Percentiles rank a stretch among this genome's conserved stretches.
Conservation (phyloP, 495 filamentous ascomycete genomes). For the Penicillium tannophilum region DNA sequence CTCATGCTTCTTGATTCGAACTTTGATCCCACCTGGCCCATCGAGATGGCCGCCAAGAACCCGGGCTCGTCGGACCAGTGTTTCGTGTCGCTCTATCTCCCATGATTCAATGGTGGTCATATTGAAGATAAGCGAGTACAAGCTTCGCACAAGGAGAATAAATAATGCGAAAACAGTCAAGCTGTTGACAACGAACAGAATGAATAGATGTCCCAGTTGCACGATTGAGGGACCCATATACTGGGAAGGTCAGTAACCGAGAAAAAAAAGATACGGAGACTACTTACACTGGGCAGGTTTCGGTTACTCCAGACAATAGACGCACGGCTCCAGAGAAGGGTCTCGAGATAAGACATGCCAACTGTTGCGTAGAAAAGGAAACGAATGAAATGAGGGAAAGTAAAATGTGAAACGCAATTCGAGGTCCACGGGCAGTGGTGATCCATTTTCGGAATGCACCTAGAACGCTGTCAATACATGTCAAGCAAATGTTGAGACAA, state of each 20-base stretch:
- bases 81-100: constrained; percentile 87
- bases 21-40: constrained; percentile 58
- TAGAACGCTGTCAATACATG: constrained; percentile 29
- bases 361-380: constrained; percentile 79
- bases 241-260: constrained; percentile 32
- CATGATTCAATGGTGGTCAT: constrained; percentile 89
- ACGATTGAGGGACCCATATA: constrained; percentile 74
- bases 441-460: constrained; percentile 96
- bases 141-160: constrained; percentile 62
- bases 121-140: constrained; percentile 61
- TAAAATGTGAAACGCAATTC: constrained; percentile 90
- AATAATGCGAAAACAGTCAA: constrained; percentile 65
- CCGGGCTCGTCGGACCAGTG: constrained; percentile 63
- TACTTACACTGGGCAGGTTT: constrained; percentile 64
- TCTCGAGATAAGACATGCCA: constrained; percentile 65
- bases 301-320: constrained; percentile 66
- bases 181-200: constrained; percentile 61
- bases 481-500: not conserved
- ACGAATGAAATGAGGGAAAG: constrained; percentile 86
- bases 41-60: constrained; percentile 60
- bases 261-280: not conserved
- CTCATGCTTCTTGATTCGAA: constrained; percentile 67
- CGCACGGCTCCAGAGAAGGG: constrained; percentile 58
- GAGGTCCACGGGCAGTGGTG: constrained; percentile 97
- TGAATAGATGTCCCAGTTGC: constrained; percentile 66